These are phyloP conservation scores for Pelargonium myrrhifolium DNA, from an alignment of 441 rosid genomes.

Conservation along the genomic window DNA sequence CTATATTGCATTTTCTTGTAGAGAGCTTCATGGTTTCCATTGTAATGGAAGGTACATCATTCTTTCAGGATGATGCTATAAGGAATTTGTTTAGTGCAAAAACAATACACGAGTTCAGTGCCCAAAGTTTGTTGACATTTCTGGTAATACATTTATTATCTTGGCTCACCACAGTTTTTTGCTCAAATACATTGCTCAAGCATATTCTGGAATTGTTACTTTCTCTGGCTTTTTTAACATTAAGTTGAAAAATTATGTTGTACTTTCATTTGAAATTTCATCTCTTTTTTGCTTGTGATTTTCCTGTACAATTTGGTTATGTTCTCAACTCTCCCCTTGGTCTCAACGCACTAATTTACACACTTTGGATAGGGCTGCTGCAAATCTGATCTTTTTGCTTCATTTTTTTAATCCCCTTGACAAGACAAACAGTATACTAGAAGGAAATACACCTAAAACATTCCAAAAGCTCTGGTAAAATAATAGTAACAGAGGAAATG, in stretches of 20 bases:
- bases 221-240: neutral
- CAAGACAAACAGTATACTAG: neutral
- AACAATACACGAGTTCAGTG: constrained; percentile 91
- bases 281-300: neutral
- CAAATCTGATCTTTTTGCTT: neutral
- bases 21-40: constrained; percentile 7
- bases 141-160: constrained; percentile 46
- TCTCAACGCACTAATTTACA: neutral
- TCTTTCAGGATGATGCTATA: constrained; percentile 90
- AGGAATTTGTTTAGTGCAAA: constrained; percentile 97
- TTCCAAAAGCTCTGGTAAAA: too few relatives aligned
- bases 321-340: neutral
- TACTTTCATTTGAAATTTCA: neutral
- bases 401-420: neutral
- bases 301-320: neutral
- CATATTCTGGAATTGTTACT: neutral
- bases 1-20: neutral
- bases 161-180: neutral
- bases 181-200: constrained; percentile 5
- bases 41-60: constrained; percentile 12
- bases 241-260: neutral
- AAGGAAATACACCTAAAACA: neutral
- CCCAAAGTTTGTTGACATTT: constrained; percentile 87
- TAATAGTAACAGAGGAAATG: too few relatives aligned
- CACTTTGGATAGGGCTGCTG: neutral